Base-by-base conservation (phyloP, 2,329 filamentous ascomycete genomes). In the Chaetomium globosum region DNA sequence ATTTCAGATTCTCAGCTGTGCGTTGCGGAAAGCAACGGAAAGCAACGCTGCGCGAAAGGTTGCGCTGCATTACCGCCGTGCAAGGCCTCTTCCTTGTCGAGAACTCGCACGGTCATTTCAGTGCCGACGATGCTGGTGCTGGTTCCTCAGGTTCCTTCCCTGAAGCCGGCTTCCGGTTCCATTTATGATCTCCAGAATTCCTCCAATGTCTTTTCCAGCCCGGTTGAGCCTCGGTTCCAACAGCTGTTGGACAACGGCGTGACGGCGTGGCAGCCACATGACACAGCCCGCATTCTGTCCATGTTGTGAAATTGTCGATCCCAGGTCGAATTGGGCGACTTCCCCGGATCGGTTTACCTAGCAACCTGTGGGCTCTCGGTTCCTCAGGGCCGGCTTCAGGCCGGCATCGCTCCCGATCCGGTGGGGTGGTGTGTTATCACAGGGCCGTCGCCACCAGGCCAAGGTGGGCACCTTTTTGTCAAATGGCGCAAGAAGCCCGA, bases 181-280 rank as follows among this genome's bases (percentile, higher is more conserved):
- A 31, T 63, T 53, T 26, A 26, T 26, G 26, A 26, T 26, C 4
- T 26, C 26, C 26, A 26, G 4, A 4, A 4, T 26, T 19, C 52
- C 52, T 48, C 43, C 9, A n/a, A 23, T 21, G 46, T 23, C 46
- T 23, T 7, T n/a, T 48, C n/a, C 46, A 16, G 5, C 39, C 13
- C 31, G 7, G 48, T 26, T 39, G 36, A 46, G 23, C 23, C 46
- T 48, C 33, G 31, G n/a, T 56, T 21, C 64, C 31, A 7, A 31
- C 57, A 61, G 61, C 64, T 65, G 65, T 39, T 62, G 43, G 58
- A 23, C 33, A 10, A 36, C 33, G 33, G 33, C 33, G 33, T 33
- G 31, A 33, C 51, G 39, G 30, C 43, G 61, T 66, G 64, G 64
- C 66, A 19, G 64, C 65, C 63, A 67, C 65, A 69, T 65, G 68